phyloP scores from a whole-genome alignment of 2,329 filamentous ascomycete genomes.

The Dothiorella sarmentorum region DNA sequence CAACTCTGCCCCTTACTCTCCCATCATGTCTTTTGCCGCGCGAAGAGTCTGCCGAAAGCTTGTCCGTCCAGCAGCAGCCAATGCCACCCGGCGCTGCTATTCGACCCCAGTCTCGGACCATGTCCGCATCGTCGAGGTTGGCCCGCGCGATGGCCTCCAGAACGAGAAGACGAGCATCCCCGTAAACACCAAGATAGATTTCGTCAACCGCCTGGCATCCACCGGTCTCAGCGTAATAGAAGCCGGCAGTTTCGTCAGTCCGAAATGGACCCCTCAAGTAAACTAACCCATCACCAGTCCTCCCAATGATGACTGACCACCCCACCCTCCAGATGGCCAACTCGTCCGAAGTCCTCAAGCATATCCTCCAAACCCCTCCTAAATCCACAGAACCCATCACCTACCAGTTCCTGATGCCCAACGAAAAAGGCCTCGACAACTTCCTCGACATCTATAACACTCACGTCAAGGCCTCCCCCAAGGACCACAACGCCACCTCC shows the following conservation, averaged over 20 bases:
- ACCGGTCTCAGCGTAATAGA: conserved; percentile 74
- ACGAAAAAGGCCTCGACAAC: conserved; percentile 66
- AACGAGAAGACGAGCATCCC: conserved; percentile 74
- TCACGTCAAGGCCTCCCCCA: conserved; percentile 43
- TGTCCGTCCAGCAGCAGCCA: background rate
- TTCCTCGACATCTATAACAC: conserved; percentile 53
- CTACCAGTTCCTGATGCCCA: conserved; percentile 80
- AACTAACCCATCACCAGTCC: conserved; percentile 14
- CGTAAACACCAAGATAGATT: conserved; percentile 69
- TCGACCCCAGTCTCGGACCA: conserved; percentile 23
- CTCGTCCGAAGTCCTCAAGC: conserved; percentile 69
- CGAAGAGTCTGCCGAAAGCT: background rate
- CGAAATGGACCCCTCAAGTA: conserved; percentile 75
- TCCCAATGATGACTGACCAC: conserved; percentile 20
- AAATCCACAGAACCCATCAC: conserved; percentile 56
- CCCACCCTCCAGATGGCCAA: conserved; percentile 65
- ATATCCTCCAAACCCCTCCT: conserved; percentile 59
- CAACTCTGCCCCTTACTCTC: background rate
- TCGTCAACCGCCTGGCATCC: conserved; percentile 65
- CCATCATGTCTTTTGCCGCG: conserved; percentile 3
- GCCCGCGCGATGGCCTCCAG: conserved; percentile 71
- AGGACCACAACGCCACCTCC: conserved; percentile 37
- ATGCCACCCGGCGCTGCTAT: background rate
- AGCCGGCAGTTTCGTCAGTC: conserved; percentile 76
- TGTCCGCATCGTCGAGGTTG: conserved; percentile 57